Conservation (phyloP, 2,329 filamentous ascomycete species). For the Pestalotiopsis sp. region DNA sequence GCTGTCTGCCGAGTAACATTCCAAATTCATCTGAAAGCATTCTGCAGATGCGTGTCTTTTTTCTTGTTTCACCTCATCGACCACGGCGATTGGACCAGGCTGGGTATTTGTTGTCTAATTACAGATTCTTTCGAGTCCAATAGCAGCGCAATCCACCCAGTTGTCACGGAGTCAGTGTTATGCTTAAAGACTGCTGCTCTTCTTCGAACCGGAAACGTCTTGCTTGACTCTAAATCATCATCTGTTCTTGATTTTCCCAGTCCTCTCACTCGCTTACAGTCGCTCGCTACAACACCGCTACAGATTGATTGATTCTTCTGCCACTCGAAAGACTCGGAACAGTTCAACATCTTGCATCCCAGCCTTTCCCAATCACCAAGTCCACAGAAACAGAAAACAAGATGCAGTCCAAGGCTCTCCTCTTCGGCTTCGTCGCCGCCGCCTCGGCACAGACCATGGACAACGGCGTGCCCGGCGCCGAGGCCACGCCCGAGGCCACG, state of each 20-base stretch:
- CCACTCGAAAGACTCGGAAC: neutral
- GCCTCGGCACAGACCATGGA: constrained; percentile 19
- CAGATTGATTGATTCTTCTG: constrained; percentile 7
- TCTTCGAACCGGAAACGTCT: neutral
- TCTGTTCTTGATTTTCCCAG: constrained; percentile 13
- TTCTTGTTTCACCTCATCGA: constrained; percentile 19
- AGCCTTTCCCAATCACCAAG: neutral
- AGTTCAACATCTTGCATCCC: neutral
- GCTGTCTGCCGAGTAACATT: constrained; percentile 4
- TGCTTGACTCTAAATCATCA: neutral
- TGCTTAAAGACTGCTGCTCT: constrained; percentile 19
- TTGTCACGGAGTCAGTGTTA: constrained; percentile 12
- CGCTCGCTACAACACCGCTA: constrained; percentile 17
- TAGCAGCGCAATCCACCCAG: constrained; percentile 15
- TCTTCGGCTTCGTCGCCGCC: constrained; percentile 25
- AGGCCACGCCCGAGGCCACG: neutral
- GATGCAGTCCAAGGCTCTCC: constrained; percentile 30
- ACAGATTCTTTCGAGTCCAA: constrained; percentile 22
- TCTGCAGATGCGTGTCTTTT: constrained; percentile 17
- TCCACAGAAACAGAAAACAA: constrained; percentile 11
- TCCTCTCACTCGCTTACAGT: constrained; percentile 14
- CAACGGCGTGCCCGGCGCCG: constrained; percentile 2
- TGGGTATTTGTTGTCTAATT: constrained; percentile 31
- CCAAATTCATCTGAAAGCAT: neutral
- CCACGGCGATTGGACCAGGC: constrained; percentile 21